Percentiles rank a stretch among this genome's conserved stretches.
Conservation (phyloP, 1,284 basidiomycete species). For the Cryptococcus sp. region DNA sequence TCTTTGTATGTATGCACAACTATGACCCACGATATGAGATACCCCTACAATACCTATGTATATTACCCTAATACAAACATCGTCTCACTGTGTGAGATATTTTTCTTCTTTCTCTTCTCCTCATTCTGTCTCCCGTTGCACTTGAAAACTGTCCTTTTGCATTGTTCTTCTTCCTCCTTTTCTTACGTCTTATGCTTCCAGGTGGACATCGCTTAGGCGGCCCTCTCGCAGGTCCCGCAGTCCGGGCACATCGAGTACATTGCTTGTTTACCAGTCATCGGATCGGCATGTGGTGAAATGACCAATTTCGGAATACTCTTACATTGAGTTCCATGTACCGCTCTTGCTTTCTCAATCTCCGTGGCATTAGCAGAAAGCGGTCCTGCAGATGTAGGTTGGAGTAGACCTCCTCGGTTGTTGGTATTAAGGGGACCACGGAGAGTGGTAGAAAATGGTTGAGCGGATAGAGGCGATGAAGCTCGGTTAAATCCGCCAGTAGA, state of each 20-base stretch:
- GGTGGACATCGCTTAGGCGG: neutral
- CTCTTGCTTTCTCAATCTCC: slow-evolving; percentile 33
- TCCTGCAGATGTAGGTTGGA: slow-evolving; percentile 30
- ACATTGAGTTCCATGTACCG: slow-evolving; percentile 43
- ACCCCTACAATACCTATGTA: too few species aligned
- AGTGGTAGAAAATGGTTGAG: slow-evolving; percentile 38
- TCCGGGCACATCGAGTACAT: slow-evolving; percentile 44
- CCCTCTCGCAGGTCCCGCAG: slow-evolving; percentile 29
- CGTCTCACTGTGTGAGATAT: too few species aligned
- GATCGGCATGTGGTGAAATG: slow-evolving; percentile 42
- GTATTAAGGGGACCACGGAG: slow-evolving; percentile 26
- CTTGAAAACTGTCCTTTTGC: too few species aligned
- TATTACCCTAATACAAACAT: too few species aligned
- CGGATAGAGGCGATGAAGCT: slow-evolving; percentile 23
- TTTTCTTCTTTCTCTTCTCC: neutral
- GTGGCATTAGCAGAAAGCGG: slow-evolving; percentile 23
- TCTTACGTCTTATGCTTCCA: too few species aligned
- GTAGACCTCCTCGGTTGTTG: slow-evolving; percentile 20
- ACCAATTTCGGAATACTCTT: slow-evolving; percentile 41
- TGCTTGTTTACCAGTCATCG: slow-evolving; percentile 32
- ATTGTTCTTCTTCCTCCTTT: too few species aligned
- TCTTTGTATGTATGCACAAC: neutral
- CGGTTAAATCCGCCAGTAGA: neutral
- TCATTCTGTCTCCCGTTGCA: neutral
- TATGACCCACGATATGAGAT: too few species aligned